Evolutionary conservation across 495 filamentous ascomycete genomes (phyloP), one percentile per base, ranked within the genome.

Genomic region (Penicillium diatomitis): DNA sequence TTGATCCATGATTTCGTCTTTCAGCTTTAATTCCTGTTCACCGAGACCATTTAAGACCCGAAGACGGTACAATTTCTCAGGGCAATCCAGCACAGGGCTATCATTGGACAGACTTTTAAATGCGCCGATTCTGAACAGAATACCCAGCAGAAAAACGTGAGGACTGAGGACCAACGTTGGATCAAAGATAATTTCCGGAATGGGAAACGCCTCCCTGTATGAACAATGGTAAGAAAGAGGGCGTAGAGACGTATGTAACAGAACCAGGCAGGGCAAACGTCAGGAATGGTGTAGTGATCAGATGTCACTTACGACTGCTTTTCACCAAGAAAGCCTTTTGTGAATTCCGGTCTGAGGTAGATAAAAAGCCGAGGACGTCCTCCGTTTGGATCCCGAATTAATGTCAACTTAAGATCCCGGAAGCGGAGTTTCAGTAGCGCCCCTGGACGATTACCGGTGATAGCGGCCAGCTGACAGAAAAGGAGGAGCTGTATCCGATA

Each of bases 401-500:
- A 54, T 41, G 49, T 69, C 43, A 71, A 35, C 33, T 11, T 47
- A 6, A 65, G 36, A 39, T 61, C 51, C 40, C 39, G 33, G 46
- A 57, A 68, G 48, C 58, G 55, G 41, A 73, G 62, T n/a, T 69
- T 27, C 5, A 73, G 42, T 11, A 72, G 55, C 3, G 60, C 62
- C 47, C 52, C 39, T 4, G 57, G 67, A 41, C 58, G 57, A 47
- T 55, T 71, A 30, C 30, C 57, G 20, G 64, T 69, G 37, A 70
- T 64, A 36, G 61, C 58, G 8, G 56, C 64, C 7, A 73, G 62
- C 51, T 73, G 50, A 46, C 42, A 60, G 54, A 63, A 71, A 48
- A 73, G 50, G 38, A 59, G 59, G 8, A 67, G 48, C 40, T 73
- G 46, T 41, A 70, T 65, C 11, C 59, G 55, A 6, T 51, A 52